Percentiles rank a stretch among this genome's conserved stretches.
These are phyloP conservation scores for Ustulina deusta DNA, from an alignment of 2,329 filamentous ascomycete species.

Conservation along the genomic window DNA sequence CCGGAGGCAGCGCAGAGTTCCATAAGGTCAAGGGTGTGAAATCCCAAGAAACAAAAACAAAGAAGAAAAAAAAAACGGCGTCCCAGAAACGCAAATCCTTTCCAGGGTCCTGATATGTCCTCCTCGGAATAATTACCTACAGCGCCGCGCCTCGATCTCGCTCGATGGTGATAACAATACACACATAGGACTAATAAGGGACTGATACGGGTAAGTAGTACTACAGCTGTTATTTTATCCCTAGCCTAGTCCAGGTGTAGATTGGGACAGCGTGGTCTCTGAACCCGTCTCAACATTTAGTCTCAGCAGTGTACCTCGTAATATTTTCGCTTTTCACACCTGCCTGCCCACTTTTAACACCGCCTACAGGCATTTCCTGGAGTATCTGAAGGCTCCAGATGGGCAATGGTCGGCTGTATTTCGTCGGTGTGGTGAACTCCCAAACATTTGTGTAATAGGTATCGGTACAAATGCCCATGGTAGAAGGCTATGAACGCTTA, in stretches of 20 bases:
- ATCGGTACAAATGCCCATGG: not conserved
- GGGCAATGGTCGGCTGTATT: not conserved
- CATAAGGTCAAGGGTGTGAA: conserved; percentile 11
- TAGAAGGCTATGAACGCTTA: not conserved
- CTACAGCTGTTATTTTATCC: conserved; percentile 3
- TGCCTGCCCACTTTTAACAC: not conserved
- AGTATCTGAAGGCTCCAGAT: not conserved
- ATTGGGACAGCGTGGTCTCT: conserved; percentile 27
- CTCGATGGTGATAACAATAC: conserved; percentile 34
- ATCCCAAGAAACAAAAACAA: conserved; percentile 27
- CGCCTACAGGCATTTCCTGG: not conserved
- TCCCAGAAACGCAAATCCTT: conserved; percentile 32
- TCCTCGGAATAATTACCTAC: conserved; percentile 17
- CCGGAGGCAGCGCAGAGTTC: not conserved
- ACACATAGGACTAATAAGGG: not conserved
- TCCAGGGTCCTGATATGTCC: conserved; percentile 26
- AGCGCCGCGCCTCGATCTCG: conserved; percentile 17
- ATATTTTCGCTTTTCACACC: not conserved
- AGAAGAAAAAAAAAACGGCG: conserved; percentile 12
- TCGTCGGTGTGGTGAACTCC: not conserved
- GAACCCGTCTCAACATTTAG: conserved; percentile 1
- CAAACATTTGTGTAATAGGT: not conserved
- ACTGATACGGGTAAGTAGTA: too few relatives aligned
- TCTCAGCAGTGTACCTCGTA: not conserved
- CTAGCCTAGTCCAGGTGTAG: conserved; percentile 21